These are phyloP conservation scores for Populus hybrid DNA, from an alignment of 441 rosid species.

Conservation along the genomic window DNA sequence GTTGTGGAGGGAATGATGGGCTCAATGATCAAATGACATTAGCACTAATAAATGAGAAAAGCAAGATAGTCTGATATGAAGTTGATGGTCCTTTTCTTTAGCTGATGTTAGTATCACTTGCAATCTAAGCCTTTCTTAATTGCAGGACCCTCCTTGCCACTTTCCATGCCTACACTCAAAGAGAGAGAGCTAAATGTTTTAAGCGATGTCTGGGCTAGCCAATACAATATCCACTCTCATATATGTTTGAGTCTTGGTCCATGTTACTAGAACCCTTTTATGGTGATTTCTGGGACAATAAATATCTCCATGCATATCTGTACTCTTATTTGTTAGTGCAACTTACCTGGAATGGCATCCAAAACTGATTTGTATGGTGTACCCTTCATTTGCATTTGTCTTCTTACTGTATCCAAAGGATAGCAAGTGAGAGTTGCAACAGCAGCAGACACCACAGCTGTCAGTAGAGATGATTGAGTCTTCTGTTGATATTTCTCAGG, in stretches of 20 bases:
- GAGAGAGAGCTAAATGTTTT: background rate
- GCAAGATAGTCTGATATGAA: background rate
- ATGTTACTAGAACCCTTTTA: background rate
- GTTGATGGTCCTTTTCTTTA: background rate
- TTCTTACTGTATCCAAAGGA: too few relatives aligned
- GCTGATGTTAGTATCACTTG: background rate
- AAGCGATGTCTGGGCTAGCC: background rate
- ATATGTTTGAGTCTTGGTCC: background rate
- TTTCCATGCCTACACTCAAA: background rate
- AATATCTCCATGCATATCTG: background rate
- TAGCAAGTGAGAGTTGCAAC: slow-evolving; percentile 89
- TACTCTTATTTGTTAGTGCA: background rate
- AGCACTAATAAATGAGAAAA: background rate
- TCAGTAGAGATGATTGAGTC: slow-evolving; percentile 75
- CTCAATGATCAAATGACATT: background rate
- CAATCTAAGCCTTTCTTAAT: background rate
- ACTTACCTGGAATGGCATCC: slow-evolving; percentile 79
- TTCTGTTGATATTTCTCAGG: slow-evolving; percentile 79
- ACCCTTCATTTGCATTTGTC: slow-evolving; percentile 97
- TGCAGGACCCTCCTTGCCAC: background rate
- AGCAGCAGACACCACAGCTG: slow-evolving; percentile 85
- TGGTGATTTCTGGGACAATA: background rate
- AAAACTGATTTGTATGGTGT: slow-evolving; percentile 81
- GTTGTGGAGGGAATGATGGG: background rate
- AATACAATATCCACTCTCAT: background rate